Evolutionary conservation across 208 protist genomes (phyloP).

Genomic region (Naegleria lovaniensis): DNA sequence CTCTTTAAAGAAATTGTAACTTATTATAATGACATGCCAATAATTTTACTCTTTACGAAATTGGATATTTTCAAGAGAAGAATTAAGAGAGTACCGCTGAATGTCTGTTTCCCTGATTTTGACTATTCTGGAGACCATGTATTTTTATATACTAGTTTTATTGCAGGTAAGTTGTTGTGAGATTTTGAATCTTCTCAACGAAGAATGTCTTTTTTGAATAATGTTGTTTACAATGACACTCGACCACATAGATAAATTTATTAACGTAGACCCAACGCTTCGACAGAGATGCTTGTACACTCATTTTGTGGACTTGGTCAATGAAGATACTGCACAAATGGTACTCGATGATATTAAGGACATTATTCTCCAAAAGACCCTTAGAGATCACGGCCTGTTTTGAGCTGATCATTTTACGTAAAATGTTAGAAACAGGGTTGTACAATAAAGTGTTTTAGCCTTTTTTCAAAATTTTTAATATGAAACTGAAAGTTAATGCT

Average conservation of each 20-base stretch:
- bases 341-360: neutral
- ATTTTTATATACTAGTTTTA: neutral
- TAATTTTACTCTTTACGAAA: constrained; percentile 77
- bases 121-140: neutral
- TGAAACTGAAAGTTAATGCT: too few species aligned
- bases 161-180: neutral
- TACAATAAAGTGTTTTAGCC: too few species aligned
- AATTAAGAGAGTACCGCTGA: constrained; percentile 39
- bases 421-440: too few species aligned
- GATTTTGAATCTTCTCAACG: too few species aligned
- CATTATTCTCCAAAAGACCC: neutral
- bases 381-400: neutral
- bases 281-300: neutral
- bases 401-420: too few species aligned
- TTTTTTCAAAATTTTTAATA: too few species aligned
- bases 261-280: neutral
- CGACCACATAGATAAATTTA: neutral
- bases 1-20: neutral
- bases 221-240: too few species aligned
- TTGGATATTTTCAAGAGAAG: constrained; percentile 68
- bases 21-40: constrained; percentile 42
- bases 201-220: too few species aligned
- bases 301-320: neutral
- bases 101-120: constrained; percentile 1
- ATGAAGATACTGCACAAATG: neutral